Evolutionary conservation across 306 rosid species (phyloP), one percentile per base, ranked within the genome.

Genomic region (Dryas octopetala): DNA sequence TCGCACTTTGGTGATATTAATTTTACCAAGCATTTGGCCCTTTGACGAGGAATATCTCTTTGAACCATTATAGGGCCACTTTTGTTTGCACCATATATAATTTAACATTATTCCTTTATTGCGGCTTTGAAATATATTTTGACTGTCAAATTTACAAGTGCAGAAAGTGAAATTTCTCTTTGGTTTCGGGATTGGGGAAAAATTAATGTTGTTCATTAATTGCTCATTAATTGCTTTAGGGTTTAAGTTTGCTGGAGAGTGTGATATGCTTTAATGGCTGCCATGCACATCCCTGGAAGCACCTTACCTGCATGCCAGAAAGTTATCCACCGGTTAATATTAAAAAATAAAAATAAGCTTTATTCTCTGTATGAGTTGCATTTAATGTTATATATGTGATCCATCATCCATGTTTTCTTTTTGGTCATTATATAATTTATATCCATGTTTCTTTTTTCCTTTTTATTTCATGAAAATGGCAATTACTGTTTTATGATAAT

Each of bases 161-260:
- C 44, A 12, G 43, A 60, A 12, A 26, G 46, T 61, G 45, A 32
- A 41, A 32, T 61, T 32, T 61, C 45, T 32, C 5, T 3, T 6
- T 44, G 45, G 32, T 61, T 59, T 59, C 19, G 63, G 43, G 0
- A 15, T 4, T 10, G 5, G 8, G 45, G 15, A 32, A 61, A 38
- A 61, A 61, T 1, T 13, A 41, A 38, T 62, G 26, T 7, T 16
- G 38, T 32, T 32, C 38, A 23, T 23, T 23, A 23, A 62, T 3
- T 41, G 28, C 2, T 32, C 38, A 23, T 23, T 23, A 23, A 62
- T 3, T 41, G 28, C 2, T 62, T 1, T 13, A 15, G 23, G 26
- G 68, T n/a, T 62, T 62, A 43, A 62, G 49, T 41, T 41, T 62
- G 68, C 5, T 62, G 68, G 49, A 7, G 32, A 32, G 66, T 61